Base-by-base conservation (phyloP, 2,329 filamentous ascomycete species). In the Fusarium compactum region DNA sequence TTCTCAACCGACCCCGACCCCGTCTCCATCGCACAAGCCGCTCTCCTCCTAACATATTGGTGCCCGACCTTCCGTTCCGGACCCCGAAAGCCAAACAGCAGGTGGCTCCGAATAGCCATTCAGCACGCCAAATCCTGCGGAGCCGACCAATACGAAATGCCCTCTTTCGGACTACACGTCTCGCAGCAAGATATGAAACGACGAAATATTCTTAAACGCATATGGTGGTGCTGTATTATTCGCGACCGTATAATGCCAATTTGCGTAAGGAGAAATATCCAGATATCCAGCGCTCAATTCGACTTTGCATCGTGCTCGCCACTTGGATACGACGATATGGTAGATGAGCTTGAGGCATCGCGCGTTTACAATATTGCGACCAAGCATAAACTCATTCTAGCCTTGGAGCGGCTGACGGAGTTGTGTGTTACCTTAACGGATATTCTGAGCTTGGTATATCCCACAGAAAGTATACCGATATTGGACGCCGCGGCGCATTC, bases 201-300 rank as follows among this genome's bases (percentile, higher is more conserved):
- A 29, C 51, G 70, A 10, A 71, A 71, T 2, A 11, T 66, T 3
- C 30, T 65, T 0, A 73, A 72, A 6, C 70, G 70, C 1, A 47
- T 72, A 1, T 72, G 70, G 70, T 72, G 70, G 70, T 72, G 70
- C 1, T 72, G 70, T 0, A 65, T 72, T 4, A 68, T 72, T 15
- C 70, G 70, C 25, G 70, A 72, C 8, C 51, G 70, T 15, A 69
- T 72, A 9, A 68, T 72, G 70, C 64, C 70, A 0, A 54, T 72
- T 1, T 72, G 70, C 5, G 67, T 72, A 8, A 70, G 70, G 2
- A 52, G 70, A 10, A 72, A 67, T 1, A 72, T 72, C 2, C 70
- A 73, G 11, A 71, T 72, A 1, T 68, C 70, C 0, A 58, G 52
- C 7, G 20, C 45, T 14, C 46, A 67, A n/a, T 71, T 72, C 10